Percentiles rank a stretch among this genome's conserved stretches.
Evolutionary conservation across 257 asterid genomes (phyloP).

Genomic region (Gynochthodes officinalis): DNA sequence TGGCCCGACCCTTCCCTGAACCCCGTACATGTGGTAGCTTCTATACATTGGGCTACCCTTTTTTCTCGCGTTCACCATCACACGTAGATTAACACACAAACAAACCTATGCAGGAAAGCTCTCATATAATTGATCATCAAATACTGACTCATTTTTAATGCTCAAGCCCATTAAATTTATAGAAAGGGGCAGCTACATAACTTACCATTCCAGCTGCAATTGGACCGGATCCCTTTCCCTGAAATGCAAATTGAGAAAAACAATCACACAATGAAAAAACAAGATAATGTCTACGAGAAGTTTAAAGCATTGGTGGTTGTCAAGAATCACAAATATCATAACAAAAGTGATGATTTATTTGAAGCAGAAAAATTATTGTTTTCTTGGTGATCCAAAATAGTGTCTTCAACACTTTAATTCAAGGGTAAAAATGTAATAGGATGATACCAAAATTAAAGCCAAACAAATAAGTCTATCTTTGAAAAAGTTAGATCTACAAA

Average conservation of each 20-base stretch:
- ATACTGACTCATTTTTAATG: background rate
- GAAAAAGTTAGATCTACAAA: background rate
- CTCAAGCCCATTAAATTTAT: constrained; percentile 7
- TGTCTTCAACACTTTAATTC: background rate
- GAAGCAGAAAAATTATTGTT: constrained; percentile 1
- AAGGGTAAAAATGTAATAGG: background rate
- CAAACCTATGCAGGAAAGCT: background rate
- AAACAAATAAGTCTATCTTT: background rate
- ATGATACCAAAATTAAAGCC: background rate
- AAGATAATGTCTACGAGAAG: background rate
- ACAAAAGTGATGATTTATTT: background rate
- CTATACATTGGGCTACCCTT: too few relatives aligned
- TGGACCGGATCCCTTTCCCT: constrained; percentile 93
- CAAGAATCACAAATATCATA: background rate
- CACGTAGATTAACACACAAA: background rate
- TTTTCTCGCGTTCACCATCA: background rate
- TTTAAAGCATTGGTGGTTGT: background rate
- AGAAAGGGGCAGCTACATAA: constrained; percentile 15
- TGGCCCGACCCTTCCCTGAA: too few relatives aligned
- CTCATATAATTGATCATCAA: constrained; percentile 3
- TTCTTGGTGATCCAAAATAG: background rate
- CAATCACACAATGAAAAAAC: background rate
- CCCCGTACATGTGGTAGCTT: too few relatives aligned
- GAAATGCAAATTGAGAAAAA: background rate
- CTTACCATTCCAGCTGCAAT: constrained; percentile 83